Percentiles rank a stretch among this genome's conserved stretches.
Evolutionary conservation across 495 filamentous ascomycete genomes (phyloP).

Genomic region (Evernia prunastri): DNA sequence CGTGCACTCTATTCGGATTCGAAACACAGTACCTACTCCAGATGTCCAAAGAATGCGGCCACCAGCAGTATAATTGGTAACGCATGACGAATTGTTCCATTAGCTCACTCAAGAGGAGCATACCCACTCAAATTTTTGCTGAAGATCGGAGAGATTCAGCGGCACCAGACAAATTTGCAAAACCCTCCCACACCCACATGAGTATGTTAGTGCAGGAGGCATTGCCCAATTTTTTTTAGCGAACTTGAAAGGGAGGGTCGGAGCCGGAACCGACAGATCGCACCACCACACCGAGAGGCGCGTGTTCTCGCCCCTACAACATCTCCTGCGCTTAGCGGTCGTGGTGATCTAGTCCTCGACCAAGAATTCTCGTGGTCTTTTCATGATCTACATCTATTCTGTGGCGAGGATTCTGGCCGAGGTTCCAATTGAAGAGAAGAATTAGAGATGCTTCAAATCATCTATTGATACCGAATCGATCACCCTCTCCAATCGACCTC

Average conservation of each 20-base stretch:
- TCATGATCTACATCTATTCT: not conserved
- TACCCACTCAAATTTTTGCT: not conserved
- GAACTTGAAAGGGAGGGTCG: no score
- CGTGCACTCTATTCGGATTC: not conserved
- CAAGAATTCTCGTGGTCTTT: not conserved
- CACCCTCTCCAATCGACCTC: slow-evolving; percentile 34
- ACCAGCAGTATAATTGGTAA: no score
- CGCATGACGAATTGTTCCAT: no score
- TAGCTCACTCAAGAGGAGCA: no score
- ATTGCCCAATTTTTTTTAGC: not conserved
- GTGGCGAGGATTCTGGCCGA: not conserved
- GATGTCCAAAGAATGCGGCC: no score
- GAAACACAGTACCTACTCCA: no score
- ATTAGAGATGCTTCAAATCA: not conserved
- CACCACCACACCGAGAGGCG: not conserved
- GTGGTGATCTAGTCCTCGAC: not conserved
- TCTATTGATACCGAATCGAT: slow-evolving; percentile 4
- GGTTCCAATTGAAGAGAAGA: not conserved
- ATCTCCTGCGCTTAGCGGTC: not conserved
- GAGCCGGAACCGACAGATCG: no score
- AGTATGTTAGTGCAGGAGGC: not conserved
- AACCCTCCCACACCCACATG: not conserved
- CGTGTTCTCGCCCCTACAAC: not conserved
- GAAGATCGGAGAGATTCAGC: not conserved
- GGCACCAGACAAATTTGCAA: no score